Evolutionary conservation across 805 yeast species (phyloP).

Genomic region (Hanseniaspora hatyaiensis): DNA sequence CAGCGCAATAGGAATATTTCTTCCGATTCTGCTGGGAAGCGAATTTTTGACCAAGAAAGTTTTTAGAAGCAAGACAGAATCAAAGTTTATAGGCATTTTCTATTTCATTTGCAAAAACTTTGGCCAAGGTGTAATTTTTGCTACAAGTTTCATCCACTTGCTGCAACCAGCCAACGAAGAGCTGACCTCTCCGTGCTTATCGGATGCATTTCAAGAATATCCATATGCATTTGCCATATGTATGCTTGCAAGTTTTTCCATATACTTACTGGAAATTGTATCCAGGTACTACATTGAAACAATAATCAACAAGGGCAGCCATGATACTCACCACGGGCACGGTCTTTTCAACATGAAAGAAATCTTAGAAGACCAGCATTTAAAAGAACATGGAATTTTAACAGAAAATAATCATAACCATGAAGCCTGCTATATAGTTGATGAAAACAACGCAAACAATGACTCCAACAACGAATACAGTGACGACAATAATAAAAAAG

Average conservation of each 20-base stretch:
- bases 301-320: conserved; percentile 24
- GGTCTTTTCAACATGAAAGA: conserved; percentile 7
- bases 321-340: conserved; percentile 38
- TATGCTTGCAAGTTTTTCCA: conserved; percentile 35
- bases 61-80: not conserved
- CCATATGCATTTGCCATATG: conserved; percentile 50
- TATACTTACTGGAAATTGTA: conserved; percentile 41
- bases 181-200: conserved; percentile 47
- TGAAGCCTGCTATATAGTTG: not conserved
- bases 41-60: conserved; percentile 31
- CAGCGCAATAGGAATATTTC: conserved; percentile 47
- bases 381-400: conserved; percentile 9
- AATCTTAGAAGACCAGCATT: not conserved
- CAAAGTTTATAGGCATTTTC: conserved; percentile 20
- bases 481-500: not conserved
- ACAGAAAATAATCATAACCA: conserved; percentile 1
- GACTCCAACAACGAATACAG: not conserved
- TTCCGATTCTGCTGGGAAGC: conserved; percentile 51
- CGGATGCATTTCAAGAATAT: conserved; percentile 44
- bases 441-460: not conserved
- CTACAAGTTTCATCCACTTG: conserved; percentile 70
- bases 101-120: conserved; percentile 62
- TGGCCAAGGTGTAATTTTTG: conserved; percentile 75
- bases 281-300: conserved; percentile 35
- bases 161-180: conserved; percentile 57